These are phyloP conservation scores for Syzygium syzygioides DNA, from an alignment of 441 rosid genomes.

Conservation along the genomic window DNA sequence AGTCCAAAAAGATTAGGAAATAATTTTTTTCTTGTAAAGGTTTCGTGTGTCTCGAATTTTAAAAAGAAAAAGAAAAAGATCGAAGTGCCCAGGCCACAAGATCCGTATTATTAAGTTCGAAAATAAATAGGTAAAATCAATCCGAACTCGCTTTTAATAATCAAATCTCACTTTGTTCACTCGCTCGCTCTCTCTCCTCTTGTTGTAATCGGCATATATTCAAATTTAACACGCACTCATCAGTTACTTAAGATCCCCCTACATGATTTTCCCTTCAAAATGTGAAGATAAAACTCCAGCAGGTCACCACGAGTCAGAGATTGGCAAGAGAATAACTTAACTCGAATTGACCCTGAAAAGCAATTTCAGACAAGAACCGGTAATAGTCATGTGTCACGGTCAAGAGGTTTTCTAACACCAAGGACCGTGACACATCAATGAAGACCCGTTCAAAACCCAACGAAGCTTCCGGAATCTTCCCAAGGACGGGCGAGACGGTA, in stretches of 20 bases:
- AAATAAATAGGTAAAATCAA: neutral
- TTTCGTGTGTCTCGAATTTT: no score
- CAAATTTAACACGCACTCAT: no score
- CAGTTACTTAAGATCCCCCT: no score
- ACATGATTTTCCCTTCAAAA: no score
- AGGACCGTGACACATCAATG: no score
- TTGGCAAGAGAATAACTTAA: neutral
- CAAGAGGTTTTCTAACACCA: no score
- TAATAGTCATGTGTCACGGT: no score
- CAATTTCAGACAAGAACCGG: accelerated
- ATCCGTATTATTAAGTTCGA: neutral
- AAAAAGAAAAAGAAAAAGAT: neutral
- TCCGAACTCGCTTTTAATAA: neutral
- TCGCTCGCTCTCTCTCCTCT: neutral
- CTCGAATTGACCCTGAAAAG: neutral
- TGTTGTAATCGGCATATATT: accelerated
- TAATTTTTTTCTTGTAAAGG: neutral
- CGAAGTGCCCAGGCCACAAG: neutral
- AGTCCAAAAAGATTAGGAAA: no score
- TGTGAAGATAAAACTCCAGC: no score
- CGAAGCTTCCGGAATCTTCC: no score
- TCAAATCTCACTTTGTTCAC: neutral
- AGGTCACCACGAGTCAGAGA: accelerated
- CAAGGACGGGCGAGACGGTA: no score
- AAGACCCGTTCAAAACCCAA: no score